A percentile compares a stretch with the other conserved stretches of the same genome.
Evolutionary conservation across 441 rosid genomes (phyloP).

Genomic region (Arabidopsis lyrata): DNA sequence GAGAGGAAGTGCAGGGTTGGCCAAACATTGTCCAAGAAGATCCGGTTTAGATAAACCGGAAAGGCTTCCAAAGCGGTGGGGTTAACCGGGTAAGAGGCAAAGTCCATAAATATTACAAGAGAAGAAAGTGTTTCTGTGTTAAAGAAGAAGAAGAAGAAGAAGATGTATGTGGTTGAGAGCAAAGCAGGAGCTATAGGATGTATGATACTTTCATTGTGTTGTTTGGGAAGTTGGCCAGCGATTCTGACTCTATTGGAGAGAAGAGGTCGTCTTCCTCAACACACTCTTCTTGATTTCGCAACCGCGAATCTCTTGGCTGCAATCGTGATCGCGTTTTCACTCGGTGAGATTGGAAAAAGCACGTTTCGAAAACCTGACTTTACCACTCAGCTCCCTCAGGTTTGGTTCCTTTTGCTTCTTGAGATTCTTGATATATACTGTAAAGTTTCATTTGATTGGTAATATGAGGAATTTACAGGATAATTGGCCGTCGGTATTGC

Average conservation of each 20-base stretch:
- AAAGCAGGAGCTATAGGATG: slow-evolving; percentile 87
- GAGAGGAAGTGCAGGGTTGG: neutral
- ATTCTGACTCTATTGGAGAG: slow-evolving; percentile 78
- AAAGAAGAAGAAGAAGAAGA: slow-evolving; percentile 7
- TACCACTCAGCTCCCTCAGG: slow-evolving; percentile 69
- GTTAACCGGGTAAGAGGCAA: slow-evolving; percentile 18
- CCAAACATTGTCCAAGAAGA: neutral
- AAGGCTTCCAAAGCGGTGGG: slow-evolving; percentile 35
- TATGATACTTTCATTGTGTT: slow-evolving; percentile 75
- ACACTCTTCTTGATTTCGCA: slow-evolving; percentile 83
- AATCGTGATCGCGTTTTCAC: slow-evolving; percentile 70
- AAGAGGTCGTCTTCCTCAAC: slow-evolving; percentile 93
- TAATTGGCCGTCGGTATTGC: slow-evolving; percentile 80
- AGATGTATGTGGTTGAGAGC: slow-evolving; percentile 80
- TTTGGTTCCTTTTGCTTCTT: slow-evolving; percentile 32
- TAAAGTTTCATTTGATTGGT: neutral
- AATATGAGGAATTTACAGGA: slow-evolving; percentile 55
- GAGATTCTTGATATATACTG: neutral
- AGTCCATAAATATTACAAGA: slow-evolving; percentile 29
- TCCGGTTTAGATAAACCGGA: slow-evolving; percentile 2
- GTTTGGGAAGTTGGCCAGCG: slow-evolving; percentile 93
- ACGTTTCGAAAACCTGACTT: slow-evolving; percentile 64
- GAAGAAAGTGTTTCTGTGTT: neutral
- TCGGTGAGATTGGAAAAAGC: slow-evolving; percentile 72
- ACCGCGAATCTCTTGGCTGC: slow-evolving; percentile 79